Base-by-base conservation (phyloP, 1,139 yeast species). In the Diutina neorugosa region DNA sequence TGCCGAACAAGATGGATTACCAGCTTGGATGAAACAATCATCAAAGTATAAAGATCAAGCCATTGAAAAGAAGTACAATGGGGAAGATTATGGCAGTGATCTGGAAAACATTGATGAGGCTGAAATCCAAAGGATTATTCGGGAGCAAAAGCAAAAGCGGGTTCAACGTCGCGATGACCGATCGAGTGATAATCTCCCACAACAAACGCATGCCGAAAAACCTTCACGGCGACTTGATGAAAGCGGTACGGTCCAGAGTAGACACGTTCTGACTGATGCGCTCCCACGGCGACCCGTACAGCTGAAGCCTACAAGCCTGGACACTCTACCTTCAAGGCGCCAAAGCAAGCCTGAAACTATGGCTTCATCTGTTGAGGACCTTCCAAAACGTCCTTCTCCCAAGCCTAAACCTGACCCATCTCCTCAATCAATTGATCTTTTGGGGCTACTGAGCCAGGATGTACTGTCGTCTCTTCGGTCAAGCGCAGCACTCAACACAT, bases 11-110 rank as follows among this genome's bases (percentile, higher is more conserved):
- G 52, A 47, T 54, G 77, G 78, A 16, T 68, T 77, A 56, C 96
- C 96, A 0, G 82, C 85, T 2, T 88, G 96, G 96, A 84, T 88
- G 93, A 75, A 73, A 55, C 76, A 79, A 57, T 83, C 78, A 61
- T 74, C 68, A 51, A 72, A 63, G 60, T 77, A 80, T 62, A 78
- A 75, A 55, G 62, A 63, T n/a, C 69, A 67, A 44, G 76, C 76
- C 3, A 52, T 65, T 1, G 76, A 74, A 53, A 69, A 73, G 44
- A 69, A 65, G 55, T 59, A 59, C 42, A 65, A 67, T 12, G 77
- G 76, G 1, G 73, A 66, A 23, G 77, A 74, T 52, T 71, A 72
- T 58, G 82, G 77, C 2, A 64, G 70, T 0, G 78, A 73, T 55
- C 72, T 70, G 41, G 78, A 73, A 31, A 73, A 77, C 55, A 68